Base-by-base conservation (phyloP, 2,329 filamentous ascomycete species). In the Parastagonospora nodorum region DNA sequence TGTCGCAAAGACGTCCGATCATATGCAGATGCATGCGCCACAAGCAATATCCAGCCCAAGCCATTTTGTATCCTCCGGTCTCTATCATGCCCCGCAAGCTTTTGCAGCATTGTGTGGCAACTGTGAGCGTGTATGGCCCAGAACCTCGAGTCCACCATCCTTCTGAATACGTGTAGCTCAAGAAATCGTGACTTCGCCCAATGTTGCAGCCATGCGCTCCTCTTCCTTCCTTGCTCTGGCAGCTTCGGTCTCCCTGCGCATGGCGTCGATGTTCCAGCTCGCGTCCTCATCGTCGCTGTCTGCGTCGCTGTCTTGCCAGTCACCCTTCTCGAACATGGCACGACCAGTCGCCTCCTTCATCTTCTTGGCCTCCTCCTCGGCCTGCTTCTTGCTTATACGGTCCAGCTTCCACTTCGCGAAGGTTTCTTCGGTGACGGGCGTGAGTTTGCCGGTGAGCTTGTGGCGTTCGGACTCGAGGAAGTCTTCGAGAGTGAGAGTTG, bases 361-460 rank as follows among this genome's bases (percentile, higher is more conserved):
- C 76, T 88, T 87, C 70, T 88, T 86, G 41, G 92, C 91, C 76
- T 96, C 87, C 61, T 94, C 89, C 68, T 99, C 94, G 16, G 94
- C 94, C 12, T 88, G 88, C 82, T 96, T 97, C 87, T 99, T 99
- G 75, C 92, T 86, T 63, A 97, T 72, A 38, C 94, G 88, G 45
- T 96, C 89, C 77, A 92, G 88, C 83, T 99, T 99, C 94, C 94
- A 99, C 70, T 94, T 94, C 55, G 91, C 91, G 70, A 99, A 99
- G 1, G 86, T 83, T 71, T 99, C 94, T 2, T 88, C 88, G 1
- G 90, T 99, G 56, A 99, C 95, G 5, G 95, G 95, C 1, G 95
- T 99, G 44, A 97, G 82, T 1, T 82, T 92, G 48, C 93, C 94
- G 0, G 88, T 92, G 44, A 99, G 85, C 77, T 97, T 97, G 79